A percentile compares a stretch with the other conserved stretches of the same genome.
phyloP scores from a whole-genome alignment of 140 eudicot genomes.

The Anethum foeniculum region DNA sequence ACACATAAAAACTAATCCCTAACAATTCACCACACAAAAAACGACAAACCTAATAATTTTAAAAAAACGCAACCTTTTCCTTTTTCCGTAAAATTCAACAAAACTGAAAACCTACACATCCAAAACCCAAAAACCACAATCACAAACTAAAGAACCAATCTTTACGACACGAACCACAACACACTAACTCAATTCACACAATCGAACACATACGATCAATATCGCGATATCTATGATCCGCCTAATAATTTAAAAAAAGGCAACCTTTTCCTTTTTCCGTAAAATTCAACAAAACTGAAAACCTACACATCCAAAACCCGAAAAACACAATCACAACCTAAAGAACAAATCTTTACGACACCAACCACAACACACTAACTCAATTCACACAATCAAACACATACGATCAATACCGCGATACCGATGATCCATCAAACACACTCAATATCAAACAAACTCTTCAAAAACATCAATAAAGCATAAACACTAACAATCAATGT shows the following conservation, averaged over 20 bases:
- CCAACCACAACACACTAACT: not conserved
- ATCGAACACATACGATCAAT: not conserved
- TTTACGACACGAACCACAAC: not conserved
- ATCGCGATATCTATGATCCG: not conserved
- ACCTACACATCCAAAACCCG: not conserved
- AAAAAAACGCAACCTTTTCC: too few relatives aligned
- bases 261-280: too few relatives aligned
- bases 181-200: not conserved
- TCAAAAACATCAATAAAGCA: not conserved
- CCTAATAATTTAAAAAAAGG: too few relatives aligned
- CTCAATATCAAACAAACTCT: not conserved
- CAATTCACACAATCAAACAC: not conserved
- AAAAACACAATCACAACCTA: not conserved
- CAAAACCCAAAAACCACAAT: not conserved
- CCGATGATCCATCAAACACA: not conserved
- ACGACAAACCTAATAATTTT: not conserved
- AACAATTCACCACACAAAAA: not conserved
- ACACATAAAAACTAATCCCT: not conserved
- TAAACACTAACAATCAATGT: not conserved
- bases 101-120: too few relatives aligned
- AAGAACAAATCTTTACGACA: not conserved
- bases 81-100: too few relatives aligned
- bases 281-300: too few relatives aligned
- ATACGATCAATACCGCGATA: not conserved
- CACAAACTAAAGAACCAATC: not conserved